Evolutionary conservation across 345 rosid species (phyloP), one percentile per base, ranked within the genome.

Genomic region (Hibiscus tridactylites): DNA sequence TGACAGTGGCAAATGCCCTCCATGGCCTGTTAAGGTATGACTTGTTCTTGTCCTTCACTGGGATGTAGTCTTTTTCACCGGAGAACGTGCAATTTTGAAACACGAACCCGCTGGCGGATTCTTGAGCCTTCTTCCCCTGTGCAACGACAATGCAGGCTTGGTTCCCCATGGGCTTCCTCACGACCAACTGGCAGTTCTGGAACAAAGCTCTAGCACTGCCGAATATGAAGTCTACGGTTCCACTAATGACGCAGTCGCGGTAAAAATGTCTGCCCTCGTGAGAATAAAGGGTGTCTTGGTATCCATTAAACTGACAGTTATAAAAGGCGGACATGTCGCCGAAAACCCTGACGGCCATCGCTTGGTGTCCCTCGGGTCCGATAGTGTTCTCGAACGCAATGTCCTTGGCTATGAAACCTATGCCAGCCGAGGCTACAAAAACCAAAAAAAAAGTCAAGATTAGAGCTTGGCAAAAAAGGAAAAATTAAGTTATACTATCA

Each of bases 321-420:
- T 76, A 71, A 80, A 88, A 84, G 3, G 83, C 70, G 42, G 92
- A 71, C 75, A 10, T 66, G 53, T 92, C 89, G 0, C 88, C 73
- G 9, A 82, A 76, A 0, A 84, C 85, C 19, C 89, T 77, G 10
- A 92, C 70, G 0, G 96, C 97, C 29, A 92, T 96, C 0, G 97
- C 91, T 56, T 90, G 96, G 58, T 74, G 82, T 65, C 85, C 87
- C 2, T 49, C 11, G 1, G 89, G 82, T 49, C 92, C 93, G 0
- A 93, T 91, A 0, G 81, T 69, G 87, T 92, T 92, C 83, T 88
- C 89, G 29, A 92, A 83, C 59, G 87, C 83, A 26, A 92, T 88
- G 79, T 79, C 81, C 83, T 87, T 90, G 21, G 91, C 91, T 24
- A 85, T 83, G 88, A 92, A 92, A 19, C 11, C 11, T 2, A 42